Conservation (phyloP, 2,329 filamentous ascomycete genomes). For the Trichoderma asperellum region DNA sequence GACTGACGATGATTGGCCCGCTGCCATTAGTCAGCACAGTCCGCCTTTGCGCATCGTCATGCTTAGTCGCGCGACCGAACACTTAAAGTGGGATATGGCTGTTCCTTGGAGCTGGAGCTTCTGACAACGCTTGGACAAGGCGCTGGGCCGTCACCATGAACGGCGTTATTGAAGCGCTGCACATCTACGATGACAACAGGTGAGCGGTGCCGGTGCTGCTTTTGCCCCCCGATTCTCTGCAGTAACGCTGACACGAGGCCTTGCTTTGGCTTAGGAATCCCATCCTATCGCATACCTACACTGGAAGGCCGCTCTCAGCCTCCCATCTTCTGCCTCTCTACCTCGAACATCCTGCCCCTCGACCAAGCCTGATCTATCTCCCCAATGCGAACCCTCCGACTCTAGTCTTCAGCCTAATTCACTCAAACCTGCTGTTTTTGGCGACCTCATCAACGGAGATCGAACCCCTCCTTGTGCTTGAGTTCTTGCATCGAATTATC, state of each 20-base stretch:
- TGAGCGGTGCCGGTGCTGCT: conserved; percentile 47
- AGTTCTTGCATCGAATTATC: conserved; percentile 91
- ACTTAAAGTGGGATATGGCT: background rate
- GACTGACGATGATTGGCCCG: conserved; percentile 1
- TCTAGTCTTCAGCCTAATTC: conserved; percentile 83
- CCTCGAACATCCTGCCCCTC: conserved; percentile 77
- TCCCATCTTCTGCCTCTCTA: conserved; percentile 81
- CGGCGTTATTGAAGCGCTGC: conserved; percentile 89
- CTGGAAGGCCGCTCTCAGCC: conserved; percentile 77
- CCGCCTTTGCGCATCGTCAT: conserved; percentile 40
- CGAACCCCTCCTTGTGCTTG: conserved; percentile 85
- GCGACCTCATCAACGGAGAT: conserved; percentile 84
- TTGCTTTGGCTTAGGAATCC: conserved; percentile 67
- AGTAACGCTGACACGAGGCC: conserved; percentile 31
- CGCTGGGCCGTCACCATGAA: conserved; percentile 63
- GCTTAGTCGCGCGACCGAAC: conserved; percentile 24
- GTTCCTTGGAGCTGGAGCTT: conserved; percentile 13
- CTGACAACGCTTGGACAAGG: conserved; percentile 31
- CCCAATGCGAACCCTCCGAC: conserved; percentile 82
- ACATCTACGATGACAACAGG: conserved; percentile 97
- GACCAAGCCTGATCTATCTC: conserved; percentile 85
- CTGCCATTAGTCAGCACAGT: conserved; percentile 20
- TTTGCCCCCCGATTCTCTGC: background rate
- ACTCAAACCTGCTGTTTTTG: conserved; percentile 85
- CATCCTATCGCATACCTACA: conserved; percentile 88